phyloP scores from a whole-genome alignment of 2,329 filamentous ascomycete genomes.

The Cryphonectria radicalis region DNA sequence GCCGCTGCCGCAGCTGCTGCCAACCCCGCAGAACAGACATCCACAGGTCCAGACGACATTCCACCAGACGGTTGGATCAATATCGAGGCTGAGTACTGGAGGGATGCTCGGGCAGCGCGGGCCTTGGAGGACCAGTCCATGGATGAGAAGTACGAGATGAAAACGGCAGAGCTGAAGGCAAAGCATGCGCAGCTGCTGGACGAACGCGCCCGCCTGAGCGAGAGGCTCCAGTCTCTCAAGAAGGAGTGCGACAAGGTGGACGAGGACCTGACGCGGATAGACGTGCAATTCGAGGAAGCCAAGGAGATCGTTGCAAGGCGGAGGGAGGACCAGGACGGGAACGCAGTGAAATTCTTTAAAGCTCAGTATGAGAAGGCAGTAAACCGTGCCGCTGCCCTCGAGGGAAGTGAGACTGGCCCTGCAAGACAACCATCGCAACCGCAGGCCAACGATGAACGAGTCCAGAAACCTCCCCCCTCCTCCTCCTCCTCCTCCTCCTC shows the following conservation, averaged over 20 bases:
- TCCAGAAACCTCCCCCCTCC: background rate
- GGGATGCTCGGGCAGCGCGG: conserved; percentile 29
- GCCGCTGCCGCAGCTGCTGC: background rate
- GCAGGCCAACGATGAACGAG: background rate
- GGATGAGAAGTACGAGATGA: conserved; percentile 39
- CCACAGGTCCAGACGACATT: background rate
- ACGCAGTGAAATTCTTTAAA: conserved; percentile 23
- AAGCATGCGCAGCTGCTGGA: conserved; percentile 43
- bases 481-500: background rate
- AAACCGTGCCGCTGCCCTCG: background rate
- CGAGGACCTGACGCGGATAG: conserved; percentile 26
- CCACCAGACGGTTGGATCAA: conserved; percentile 42
- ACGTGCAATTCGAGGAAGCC: conserved; percentile 24
- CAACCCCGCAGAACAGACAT: background rate
- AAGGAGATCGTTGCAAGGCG: conserved; percentile 25
- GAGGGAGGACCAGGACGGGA: conserved; percentile 27
- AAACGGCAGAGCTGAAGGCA: conserved; percentile 38
- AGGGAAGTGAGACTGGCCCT: background rate
- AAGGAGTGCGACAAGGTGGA: conserved; percentile 29
- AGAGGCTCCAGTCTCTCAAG: conserved; percentile 42
- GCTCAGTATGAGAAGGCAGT: conserved; percentile 23
- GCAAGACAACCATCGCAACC: background rate
- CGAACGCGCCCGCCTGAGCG: conserved; percentile 43
- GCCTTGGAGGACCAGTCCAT: conserved; percentile 38
- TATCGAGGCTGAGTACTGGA: conserved; percentile 42